phyloP scores from a whole-genome alignment of 2,329 filamentous ascomycete species.

The Penicillium vulpinum region DNA sequence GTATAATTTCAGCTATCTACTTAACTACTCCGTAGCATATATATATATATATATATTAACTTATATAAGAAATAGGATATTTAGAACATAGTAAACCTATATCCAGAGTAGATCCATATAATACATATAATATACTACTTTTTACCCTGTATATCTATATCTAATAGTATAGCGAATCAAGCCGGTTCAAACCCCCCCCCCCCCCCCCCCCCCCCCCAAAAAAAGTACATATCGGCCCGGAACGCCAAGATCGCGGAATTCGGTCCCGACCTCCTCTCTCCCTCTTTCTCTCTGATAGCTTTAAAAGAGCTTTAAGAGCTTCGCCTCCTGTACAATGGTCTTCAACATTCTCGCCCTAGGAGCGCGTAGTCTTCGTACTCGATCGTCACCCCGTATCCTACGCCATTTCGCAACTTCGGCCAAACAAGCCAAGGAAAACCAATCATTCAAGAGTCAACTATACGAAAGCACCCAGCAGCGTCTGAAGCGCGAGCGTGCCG shows the following conservation, averaged over 20 bases:
- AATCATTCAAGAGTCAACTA: slow-evolving; percentile 61
- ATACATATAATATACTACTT: neutral
- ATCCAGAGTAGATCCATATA: no score
- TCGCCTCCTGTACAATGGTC: slow-evolving; percentile 20
- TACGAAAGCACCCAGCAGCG: slow-evolving; percentile 63
- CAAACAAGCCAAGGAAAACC: slow-evolving; percentile 30
- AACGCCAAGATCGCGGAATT: slow-evolving; percentile 6
- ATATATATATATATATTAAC: neutral
- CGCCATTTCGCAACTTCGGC: slow-evolving; percentile 27
- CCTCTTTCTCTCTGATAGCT: neutral
- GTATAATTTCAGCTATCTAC: neutral
- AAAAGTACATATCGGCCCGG: neutral
- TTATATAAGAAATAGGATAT: neutral
- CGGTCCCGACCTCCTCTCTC: slow-evolving; percentile 5
- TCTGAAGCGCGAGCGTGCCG: slow-evolving; percentile 58
- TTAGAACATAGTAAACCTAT: neutral
- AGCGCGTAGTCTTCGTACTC: slow-evolving; percentile 18
- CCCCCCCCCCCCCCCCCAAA: neutral
- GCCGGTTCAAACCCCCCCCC: no score
- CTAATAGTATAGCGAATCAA: no score
- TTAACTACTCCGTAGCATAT: no score
- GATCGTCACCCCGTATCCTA: slow-evolving; percentile 3
- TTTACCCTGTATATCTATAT: no score
- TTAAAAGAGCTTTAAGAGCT: neutral
- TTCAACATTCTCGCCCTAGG: slow-evolving; percentile 18